Conservation (phyloP, 2,329 filamentous ascomycete genomes). For the Diaporthe citri region DNA sequence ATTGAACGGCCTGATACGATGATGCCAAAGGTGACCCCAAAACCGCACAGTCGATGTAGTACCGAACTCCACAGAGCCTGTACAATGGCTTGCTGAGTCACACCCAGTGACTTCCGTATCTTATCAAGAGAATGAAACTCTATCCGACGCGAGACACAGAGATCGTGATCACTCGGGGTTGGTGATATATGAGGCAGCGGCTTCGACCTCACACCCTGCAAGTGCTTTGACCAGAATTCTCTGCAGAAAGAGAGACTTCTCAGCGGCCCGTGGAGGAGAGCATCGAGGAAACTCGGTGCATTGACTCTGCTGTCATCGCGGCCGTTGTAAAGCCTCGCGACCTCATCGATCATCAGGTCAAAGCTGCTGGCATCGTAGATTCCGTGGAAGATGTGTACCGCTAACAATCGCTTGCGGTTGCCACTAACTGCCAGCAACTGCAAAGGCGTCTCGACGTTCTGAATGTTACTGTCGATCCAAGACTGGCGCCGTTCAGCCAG, state of each 20-base stretch:
- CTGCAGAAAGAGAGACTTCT: constrained; percentile 54
- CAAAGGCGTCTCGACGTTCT: constrained; percentile 64
- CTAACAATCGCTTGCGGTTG: constrained; percentile 55
- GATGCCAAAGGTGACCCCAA: constrained; percentile 73
- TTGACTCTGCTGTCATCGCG: constrained; percentile 41
- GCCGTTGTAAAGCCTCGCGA: constrained; percentile 54
- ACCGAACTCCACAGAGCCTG: constrained; percentile 80
- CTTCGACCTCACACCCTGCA: constrained; percentile 54
- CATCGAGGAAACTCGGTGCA: constrained; percentile 73
- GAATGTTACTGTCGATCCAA: constrained; percentile 69
- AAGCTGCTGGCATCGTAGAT: constrained; percentile 90
- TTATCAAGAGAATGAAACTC: constrained; percentile 60
- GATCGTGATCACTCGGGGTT: constrained; percentile 27
- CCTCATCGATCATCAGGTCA: constrained; percentile 71
- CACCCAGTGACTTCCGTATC: constrained; percentile 70
- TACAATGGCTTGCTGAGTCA: constrained; percentile 83
- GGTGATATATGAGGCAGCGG: constrained; percentile 41
- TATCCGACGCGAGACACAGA: constrained; percentile 48
- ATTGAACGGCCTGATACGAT: constrained; percentile 84
- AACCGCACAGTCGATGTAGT: constrained; percentile 64
- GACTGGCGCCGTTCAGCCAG: constrained; percentile 53
- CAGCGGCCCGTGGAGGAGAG: constrained; percentile 78
- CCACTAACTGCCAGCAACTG: constrained; percentile 59
- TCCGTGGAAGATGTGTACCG: constrained; percentile 83
- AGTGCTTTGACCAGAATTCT: constrained; percentile 76